A percentile compares a stretch with the other conserved stretches of the same genome.
These are phyloP conservation scores for Spirogloea muscicola DNA, from an alignment of 139 green algal species.

Conservation along the genomic window DNA sequence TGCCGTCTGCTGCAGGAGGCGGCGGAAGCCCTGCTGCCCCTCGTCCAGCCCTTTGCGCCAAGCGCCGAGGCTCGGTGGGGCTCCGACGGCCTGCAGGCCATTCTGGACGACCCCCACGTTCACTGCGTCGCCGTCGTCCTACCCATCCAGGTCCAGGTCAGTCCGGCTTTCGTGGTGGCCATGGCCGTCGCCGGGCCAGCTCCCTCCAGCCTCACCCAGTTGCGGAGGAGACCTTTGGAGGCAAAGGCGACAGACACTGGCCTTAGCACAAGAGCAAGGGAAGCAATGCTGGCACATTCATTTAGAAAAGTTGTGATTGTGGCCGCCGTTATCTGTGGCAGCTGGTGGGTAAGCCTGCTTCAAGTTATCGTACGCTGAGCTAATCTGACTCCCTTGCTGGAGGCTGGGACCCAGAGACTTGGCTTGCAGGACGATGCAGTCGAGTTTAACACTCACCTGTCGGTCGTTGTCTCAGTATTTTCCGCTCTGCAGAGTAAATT, in stretches of 20 bases:
- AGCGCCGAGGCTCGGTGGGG: slow-evolving; percentile 2
- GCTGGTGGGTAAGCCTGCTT: background rate
- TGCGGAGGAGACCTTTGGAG: no score
- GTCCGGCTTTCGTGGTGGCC: background rate
- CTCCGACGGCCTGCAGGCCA: background rate
- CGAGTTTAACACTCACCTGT: background rate
- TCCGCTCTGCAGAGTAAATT: background rate
- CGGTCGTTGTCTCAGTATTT: background rate
- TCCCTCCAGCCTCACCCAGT: no score
- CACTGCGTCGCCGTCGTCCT: slow-evolving; percentile 15
- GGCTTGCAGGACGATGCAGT: background rate
- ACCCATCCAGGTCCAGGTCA: slow-evolving; percentile 23
- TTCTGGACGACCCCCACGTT: slow-evolving; percentile 6
- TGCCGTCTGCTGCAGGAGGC: background rate
- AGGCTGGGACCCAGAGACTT: background rate
- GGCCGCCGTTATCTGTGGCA: no score
- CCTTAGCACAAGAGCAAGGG: no score
- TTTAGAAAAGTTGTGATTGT: no score
- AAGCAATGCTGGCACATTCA: no score
- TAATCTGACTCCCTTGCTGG: background rate
- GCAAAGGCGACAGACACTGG: no score
- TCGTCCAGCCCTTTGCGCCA: background rate
- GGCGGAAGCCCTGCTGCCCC: background rate
- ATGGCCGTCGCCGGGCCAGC: background rate
- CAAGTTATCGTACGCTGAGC: background rate